These are phyloP conservation scores for Cornus suecica DNA, from an alignment of 148 eudicot genomes.

Conservation along the genomic window DNA sequence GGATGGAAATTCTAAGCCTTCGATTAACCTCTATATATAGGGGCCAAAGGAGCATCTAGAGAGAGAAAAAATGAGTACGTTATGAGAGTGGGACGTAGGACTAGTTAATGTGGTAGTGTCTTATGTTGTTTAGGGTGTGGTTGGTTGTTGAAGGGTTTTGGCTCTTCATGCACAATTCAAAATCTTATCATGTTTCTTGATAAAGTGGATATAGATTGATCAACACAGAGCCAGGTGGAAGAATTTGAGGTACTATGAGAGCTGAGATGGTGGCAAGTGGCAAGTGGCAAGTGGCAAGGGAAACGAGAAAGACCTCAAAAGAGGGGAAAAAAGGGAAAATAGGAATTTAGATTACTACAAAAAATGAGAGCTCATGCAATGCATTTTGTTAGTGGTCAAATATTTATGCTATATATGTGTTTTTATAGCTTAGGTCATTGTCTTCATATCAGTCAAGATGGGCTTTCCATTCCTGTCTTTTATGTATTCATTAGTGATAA, in stretches of 20 bases:
- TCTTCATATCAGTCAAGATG: neutral
- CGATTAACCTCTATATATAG: slow-evolving; percentile 3
- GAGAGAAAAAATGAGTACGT: neutral
- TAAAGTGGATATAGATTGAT: neutral
- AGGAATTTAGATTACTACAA: neutral
- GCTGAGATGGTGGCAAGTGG: slow-evolving; percentile 1
- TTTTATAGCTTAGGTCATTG: neutral
- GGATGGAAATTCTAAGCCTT: neutral
- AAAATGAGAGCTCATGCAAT: neutral
- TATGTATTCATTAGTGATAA: too few relatives aligned
- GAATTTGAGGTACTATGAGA: neutral
- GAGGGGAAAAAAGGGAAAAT: too few relatives aligned
- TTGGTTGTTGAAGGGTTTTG: slow-evolving; percentile 11
- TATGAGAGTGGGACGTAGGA: neutral
- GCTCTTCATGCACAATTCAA: slow-evolving; percentile 6
- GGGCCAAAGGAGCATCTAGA: neutral
- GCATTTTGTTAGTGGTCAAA: neutral
- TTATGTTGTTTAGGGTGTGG: slow-evolving; percentile 6
- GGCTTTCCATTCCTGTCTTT: neutral
- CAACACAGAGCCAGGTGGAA: neutral
- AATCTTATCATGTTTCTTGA: neutral
- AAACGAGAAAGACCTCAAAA: too few relatives aligned
- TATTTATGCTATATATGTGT: neutral
- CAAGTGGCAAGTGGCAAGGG: too few relatives aligned
- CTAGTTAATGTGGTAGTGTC: neutral